phyloP scores from a whole-genome alignment of 345 rosid genomes.

The Cardamine chenopodiifolia region DNA sequence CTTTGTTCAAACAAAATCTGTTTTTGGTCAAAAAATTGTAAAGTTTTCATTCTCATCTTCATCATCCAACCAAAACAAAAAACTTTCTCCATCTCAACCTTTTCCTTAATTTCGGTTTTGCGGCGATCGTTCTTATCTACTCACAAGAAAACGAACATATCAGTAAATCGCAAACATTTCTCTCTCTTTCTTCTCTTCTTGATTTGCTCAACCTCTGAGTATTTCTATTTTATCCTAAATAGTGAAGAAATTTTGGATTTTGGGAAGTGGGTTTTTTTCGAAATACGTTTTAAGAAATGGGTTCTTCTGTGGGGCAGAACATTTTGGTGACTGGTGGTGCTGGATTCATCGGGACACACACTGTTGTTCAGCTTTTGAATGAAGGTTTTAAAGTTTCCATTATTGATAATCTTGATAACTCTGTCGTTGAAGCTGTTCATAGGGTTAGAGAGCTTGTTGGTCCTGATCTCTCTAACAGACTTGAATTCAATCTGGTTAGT shows the following conservation, averaged over 20 bases:
- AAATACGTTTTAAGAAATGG: constrained; percentile 45
- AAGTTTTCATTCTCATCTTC: constrained; percentile 2
- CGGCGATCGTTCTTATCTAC: constrained; percentile 41
- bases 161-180: constrained; percentile 6
- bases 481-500: constrained; percentile 75
- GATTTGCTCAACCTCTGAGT: constrained; percentile 40
- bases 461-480: constrained; percentile 67
- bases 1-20: constrained; percentile 27
- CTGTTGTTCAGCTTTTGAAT: constrained; percentile 80
- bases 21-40: constrained; percentile 30
- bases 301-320: constrained; percentile 47
- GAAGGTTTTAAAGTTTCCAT: constrained; percentile 77
- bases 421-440: constrained; percentile 74
- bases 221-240: background rate
- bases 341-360: constrained; percentile 94
- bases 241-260: constrained; percentile 19
- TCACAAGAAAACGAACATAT: constrained; percentile 18
- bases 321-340: constrained; percentile 97
- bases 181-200: constrained; percentile 20
- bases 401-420: constrained; percentile 87
- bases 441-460: constrained; percentile 81
- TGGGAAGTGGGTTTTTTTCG: constrained; percentile 29
- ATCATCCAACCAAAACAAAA: background rate
- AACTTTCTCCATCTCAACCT: background rate
- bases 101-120: constrained; percentile 22